Evolutionary conservation across 495 filamentous ascomycete genomes (phyloP), one percentile per base, ranked within the genome.

Genomic region (Hyaloscypha hepaticicola): DNA sequence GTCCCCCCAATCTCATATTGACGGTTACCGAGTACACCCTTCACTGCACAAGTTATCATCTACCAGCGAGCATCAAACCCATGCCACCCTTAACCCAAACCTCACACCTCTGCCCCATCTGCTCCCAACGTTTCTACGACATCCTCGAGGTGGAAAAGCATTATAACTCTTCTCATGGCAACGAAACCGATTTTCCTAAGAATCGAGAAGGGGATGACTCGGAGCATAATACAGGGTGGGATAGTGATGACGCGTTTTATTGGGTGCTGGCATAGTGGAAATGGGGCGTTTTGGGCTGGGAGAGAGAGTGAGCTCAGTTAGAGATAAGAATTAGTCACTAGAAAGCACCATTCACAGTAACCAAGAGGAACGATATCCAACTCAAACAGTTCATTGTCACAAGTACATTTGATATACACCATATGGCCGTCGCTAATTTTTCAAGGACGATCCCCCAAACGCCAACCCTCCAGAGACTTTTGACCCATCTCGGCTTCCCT

Each of bases 381-480:
- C 19, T 16, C 16, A 19, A 45, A 24, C 5, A 53, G 8, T 53
- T 53, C 60, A 57, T 60, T 66, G 49, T 45, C 63, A 60, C 56
- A 60, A 45, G 56, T 56, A 60, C 60, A 49, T 45, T 5, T 61
- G 64, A 49, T 61, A 25, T 51, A 61, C 52, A 61, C 29, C 21
- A 19, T 45, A 51, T 41, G 16, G n/a, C 41, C 41, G 28, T 50
- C 62, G 53, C 62, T 64, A 64, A 64, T 3, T 27, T 59, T 50
- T 55, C 45, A 62, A 45, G 19, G 41, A 51, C 52, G 51, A 52
- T 60, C 49, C 64, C 56, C 70, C 64, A 28, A 29, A 69, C 70
- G 62, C 70, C 70, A 67, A 22, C 51, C 66, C 24, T 67, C 67
- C 64, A 72, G 58, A 38, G 70, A 66, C 55, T 72, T 72, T 69